phyloP scores from a whole-genome alignment of 495 filamentous ascomycete species.

The Daldinia vernicosa region DNA sequence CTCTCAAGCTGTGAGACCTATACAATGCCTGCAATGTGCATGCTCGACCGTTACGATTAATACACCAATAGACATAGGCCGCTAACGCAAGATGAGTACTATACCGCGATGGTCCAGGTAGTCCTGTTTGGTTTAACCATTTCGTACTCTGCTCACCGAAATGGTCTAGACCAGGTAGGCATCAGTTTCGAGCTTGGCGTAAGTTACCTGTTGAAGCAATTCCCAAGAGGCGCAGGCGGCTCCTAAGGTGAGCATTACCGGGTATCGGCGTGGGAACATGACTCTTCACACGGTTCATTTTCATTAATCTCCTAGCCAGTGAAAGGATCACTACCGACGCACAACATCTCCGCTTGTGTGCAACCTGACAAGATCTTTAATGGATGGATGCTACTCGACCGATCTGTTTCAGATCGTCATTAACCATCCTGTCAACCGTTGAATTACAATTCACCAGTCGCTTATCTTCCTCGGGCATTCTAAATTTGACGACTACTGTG shows the following conservation, averaged over 20 bases:
- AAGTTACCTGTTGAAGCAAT: conserved; percentile 19
- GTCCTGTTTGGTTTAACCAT: not conserved
- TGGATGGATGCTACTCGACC: conserved; percentile 18
- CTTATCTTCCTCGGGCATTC: conserved; percentile 14
- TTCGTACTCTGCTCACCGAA: not conserved
- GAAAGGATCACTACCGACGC: conserved; percentile 18
- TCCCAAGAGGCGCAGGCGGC: conserved; percentile 30
- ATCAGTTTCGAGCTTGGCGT: conserved; percentile 16
- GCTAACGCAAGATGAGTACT: not conserved
- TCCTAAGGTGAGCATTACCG: conserved; percentile 18
- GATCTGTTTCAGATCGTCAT: conserved; percentile 42
- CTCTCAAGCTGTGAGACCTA: not conserved
- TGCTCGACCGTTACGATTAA: not conserved
- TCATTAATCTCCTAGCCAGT: not conserved
- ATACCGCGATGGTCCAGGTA: not conserved
- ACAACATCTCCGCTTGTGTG: conserved; percentile 22
- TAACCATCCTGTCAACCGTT: conserved; percentile 4
- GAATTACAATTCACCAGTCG: conserved; percentile 13
- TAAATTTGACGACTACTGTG: conserved; percentile 11
- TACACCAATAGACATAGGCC: not conserved
- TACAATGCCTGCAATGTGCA: not conserved
- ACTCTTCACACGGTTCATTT: conserved; percentile 22
- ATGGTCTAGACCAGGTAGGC: not conserved
- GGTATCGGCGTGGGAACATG: conserved; percentile 7
- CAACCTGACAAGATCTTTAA: conserved; percentile 35